Percentiles rank a stretch among this genome's conserved stretches.
These are phyloP conservation scores for Sporothrix mexicana DNA, from an alignment of 2,329 filamentous ascomycete species.

Conservation along the genomic window DNA sequence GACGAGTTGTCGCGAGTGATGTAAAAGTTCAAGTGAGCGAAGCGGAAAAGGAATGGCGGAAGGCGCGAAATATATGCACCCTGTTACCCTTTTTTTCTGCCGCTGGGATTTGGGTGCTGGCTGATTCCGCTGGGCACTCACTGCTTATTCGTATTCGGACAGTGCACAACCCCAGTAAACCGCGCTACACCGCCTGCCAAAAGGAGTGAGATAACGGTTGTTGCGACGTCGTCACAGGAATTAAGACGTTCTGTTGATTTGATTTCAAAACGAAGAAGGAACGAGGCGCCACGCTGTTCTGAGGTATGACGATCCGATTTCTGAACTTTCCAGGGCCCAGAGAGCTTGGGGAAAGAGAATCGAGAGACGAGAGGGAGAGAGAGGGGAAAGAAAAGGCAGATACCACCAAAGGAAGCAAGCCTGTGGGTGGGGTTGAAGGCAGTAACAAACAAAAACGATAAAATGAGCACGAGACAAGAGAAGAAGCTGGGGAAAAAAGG, in stretches of 20 bases:
- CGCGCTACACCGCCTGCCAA: constrained; percentile 30
- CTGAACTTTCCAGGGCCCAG: not conserved
- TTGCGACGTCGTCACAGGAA: not conserved
- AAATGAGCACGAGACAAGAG: constrained; percentile 4
- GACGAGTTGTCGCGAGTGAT: constrained; percentile 12
- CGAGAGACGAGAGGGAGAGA: not conserved
- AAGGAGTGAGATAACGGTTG: constrained; percentile 12
- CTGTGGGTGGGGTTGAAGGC: not conserved
- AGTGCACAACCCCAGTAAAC: not conserved
- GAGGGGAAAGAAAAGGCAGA: not conserved
- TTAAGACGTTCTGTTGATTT: not conserved
- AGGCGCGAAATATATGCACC: constrained; percentile 24
- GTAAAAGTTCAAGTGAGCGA: constrained; percentile 15
- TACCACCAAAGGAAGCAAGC: not conserved
- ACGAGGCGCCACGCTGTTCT: constrained; percentile 8
- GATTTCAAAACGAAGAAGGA: not conserved
- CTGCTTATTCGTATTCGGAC: constrained; percentile 19
- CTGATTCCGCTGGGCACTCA: constrained; percentile 3
- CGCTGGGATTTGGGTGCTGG: constrained; percentile 7
- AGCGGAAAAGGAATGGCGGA: constrained; percentile 19
- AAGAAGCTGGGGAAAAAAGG: not conserved
- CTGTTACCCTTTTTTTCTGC: constrained; percentile 22
- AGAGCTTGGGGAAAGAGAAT: not conserved
- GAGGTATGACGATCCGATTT: not conserved
- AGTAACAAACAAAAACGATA: constrained; percentile 3